A percentile compares a stretch with the other conserved stretches of the same genome.
phyloP scores from a whole-genome alignment of 225 moss, liverwort and hornwort species.

The Pseudoscleropodium purum region DNA sequence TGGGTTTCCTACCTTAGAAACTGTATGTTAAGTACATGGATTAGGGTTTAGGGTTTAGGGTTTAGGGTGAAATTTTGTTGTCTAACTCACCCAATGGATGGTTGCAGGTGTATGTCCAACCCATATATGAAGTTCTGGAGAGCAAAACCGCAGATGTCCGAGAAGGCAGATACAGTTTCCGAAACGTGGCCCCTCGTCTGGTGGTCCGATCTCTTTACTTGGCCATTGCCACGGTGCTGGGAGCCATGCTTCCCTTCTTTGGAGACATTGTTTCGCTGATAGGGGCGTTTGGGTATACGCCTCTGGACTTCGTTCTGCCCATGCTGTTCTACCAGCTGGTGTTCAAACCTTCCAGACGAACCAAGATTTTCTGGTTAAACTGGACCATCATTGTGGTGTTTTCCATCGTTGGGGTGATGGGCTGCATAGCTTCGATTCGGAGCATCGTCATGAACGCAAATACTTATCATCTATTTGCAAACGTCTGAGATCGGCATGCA shows the following conservation, averaged over 20 bases:
- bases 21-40: background rate
- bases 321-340: slow-evolving; percentile 57
- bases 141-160: slow-evolving; percentile 19
- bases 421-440: slow-evolving; percentile 44
- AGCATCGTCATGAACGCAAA: slow-evolving; percentile 34
- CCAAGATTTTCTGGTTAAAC: slow-evolving; percentile 33
- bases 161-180: slow-evolving; percentile 15
- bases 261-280: slow-evolving; percentile 54
- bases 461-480: slow-evolving; percentile 36
- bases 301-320: slow-evolving; percentile 52
- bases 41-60: background rate
- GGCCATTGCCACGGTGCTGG: slow-evolving; percentile 31
- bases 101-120: slow-evolving; percentile 49
- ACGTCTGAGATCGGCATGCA: slow-evolving; percentile 10
- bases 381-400: slow-evolving; percentile 40
- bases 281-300: slow-evolving; percentile 57
- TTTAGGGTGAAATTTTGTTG: background rate
- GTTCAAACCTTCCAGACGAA: slow-evolving; percentile 27
- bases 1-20: background rate
- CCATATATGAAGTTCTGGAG: slow-evolving; percentile 44
- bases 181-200: slow-evolving; percentile 34
- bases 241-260: slow-evolving; percentile 56
- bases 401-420: slow-evolving; percentile 27
- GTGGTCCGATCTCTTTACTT: slow-evolving; percentile 31
- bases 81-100: background rate